Conservation (phyloP, 2,329 filamentous ascomycete genomes). For the Orbilia ellipsospora region DNA sequence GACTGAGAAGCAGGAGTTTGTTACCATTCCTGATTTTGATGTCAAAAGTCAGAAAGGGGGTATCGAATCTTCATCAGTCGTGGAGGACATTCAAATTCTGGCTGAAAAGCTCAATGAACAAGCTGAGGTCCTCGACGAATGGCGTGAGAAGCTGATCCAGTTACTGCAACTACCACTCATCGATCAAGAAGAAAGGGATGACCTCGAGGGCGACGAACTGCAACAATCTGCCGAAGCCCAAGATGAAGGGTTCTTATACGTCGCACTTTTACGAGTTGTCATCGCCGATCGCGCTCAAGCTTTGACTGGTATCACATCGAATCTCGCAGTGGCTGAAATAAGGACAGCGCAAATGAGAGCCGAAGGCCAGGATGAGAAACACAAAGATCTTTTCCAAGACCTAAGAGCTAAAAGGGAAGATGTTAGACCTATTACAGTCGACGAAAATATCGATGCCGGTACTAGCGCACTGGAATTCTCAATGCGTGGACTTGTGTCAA, state of each 20-base stretch:
- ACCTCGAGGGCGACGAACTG: constrained; percentile 89
- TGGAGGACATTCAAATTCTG: constrained; percentile 75
- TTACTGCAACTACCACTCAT: constrained; percentile 72
- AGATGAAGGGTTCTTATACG: constrained; percentile 88
- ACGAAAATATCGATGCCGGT: constrained; percentile 27
- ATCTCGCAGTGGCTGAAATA: constrained; percentile 78
- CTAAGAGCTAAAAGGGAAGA: constrained; percentile 65
- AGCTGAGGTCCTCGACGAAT: constrained; percentile 75
- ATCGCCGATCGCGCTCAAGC: constrained; percentile 82
- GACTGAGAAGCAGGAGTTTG: constrained; percentile 69
- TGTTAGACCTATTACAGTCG: constrained; percentile 62
- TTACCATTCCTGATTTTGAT: constrained; percentile 72
- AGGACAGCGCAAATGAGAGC: constrained; percentile 70
- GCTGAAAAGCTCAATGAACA: constrained; percentile 76
- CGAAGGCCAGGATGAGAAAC: constrained; percentile 73
- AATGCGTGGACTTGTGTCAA: constrained; percentile 71
- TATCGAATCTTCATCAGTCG: constrained; percentile 76
- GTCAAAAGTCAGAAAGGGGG: constrained; percentile 70
- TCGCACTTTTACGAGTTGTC: constrained; percentile 78
- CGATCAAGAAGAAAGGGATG: constrained; percentile 80
- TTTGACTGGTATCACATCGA: constrained; percentile 80
- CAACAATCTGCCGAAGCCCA: constrained; percentile 86
- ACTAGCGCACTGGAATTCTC: constrained; percentile 61
- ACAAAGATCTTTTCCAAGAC: constrained; percentile 72
- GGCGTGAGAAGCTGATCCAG: constrained; percentile 78